Evolutionary conservation across 208 protist species (phyloP), one percentile per base, ranked within the genome.

Genomic region (Balamuthia mandrillaris): DNA sequence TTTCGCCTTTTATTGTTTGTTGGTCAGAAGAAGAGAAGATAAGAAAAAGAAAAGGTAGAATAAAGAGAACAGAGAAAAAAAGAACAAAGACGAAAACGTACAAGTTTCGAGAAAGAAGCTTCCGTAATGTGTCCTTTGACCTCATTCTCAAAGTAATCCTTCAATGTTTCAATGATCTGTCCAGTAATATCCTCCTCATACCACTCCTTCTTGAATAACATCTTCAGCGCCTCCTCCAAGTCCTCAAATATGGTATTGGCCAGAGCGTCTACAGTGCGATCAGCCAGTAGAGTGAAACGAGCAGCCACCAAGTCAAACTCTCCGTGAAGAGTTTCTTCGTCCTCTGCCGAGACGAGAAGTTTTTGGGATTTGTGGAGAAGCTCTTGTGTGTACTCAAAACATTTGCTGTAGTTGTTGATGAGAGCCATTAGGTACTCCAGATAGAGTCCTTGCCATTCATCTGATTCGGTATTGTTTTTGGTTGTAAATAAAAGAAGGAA

Each of bases 391-490:
- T 45, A 72, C 63, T 72, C 63, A 29, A 49, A 41, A 41, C 63
- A 72, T 21, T 72, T 72, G 63, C 47, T 33, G 37, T 72, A 49
- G 63, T 72, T 72, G 63, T 72, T 72, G 63, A 72, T 72, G 37
- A 72, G 41, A 21, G 63, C 63, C 29, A 72, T 16, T 27, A 72
- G 41, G 37, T 72, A 49, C 27, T 72, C 63, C 63, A 72, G 41
- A 41, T 72, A 72, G 2, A 72, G 37, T 12, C 63, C 47, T 33
- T 72, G 37, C 18, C 41, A 33, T n/a, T 72, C 63, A 33, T 72
- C 63, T 72, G 47, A 24, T 54, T 14, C 47, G 16, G 18, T 14
- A 54, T 24, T 24, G 14, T 14, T 54, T 24, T 24, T 14, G 18
- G 18, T 54, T 54, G 47, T 24, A 54, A 54, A 24, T 54, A 12